Conservation (phyloP, 2,329 filamentous ascomycete genomes). For the Fusarium tjaetaba region DNA sequence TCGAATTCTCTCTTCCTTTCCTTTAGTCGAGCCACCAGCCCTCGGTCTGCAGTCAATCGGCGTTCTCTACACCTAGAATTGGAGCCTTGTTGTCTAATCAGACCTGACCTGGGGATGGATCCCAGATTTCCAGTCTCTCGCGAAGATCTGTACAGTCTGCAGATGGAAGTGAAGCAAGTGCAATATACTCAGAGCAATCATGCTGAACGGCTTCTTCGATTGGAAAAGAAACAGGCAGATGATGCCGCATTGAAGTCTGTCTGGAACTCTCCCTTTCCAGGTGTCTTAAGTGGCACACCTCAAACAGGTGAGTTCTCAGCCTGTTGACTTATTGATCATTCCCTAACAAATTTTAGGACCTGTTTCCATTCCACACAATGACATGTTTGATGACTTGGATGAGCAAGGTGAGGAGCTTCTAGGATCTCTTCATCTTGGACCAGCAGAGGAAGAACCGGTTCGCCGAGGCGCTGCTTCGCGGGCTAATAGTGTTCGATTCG, state of each 20-base stretch:
- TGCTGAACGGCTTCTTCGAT: constrained; percentile 67
- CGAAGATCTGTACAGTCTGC: constrained; percentile 74
- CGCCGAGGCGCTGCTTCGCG: constrained; percentile 87
- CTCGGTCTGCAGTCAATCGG: background rate
- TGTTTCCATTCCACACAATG: constrained; percentile 79
- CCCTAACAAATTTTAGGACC: constrained; percentile 67
- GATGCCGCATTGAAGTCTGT: constrained; percentile 81
- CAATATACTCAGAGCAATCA: constrained; percentile 71
- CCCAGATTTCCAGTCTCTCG: constrained; percentile 66
- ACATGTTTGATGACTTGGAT: constrained; percentile 91
- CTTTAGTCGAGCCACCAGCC: background rate
- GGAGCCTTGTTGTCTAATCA: background rate
- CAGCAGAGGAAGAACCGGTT: constrained; percentile 83
- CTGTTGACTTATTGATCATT: background rate
- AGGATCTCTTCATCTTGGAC: constrained; percentile 82
- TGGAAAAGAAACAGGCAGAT: constrained; percentile 75
- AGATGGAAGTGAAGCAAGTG: constrained; percentile 76
- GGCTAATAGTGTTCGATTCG: constrained; percentile 97
- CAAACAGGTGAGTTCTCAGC: constrained; percentile 76
- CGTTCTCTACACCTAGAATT: background rate
- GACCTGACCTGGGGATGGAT: constrained; percentile 65
- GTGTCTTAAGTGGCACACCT: constrained; percentile 81
- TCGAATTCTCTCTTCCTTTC: background rate
- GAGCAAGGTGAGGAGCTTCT: constrained; percentile 84
- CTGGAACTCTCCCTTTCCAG: constrained; percentile 95